Evolutionary conservation across 176 grass and related monocot genomes (phyloP), one percentile per base, ranked within the genome.

Genomic region (Stipa capillata): DNA sequence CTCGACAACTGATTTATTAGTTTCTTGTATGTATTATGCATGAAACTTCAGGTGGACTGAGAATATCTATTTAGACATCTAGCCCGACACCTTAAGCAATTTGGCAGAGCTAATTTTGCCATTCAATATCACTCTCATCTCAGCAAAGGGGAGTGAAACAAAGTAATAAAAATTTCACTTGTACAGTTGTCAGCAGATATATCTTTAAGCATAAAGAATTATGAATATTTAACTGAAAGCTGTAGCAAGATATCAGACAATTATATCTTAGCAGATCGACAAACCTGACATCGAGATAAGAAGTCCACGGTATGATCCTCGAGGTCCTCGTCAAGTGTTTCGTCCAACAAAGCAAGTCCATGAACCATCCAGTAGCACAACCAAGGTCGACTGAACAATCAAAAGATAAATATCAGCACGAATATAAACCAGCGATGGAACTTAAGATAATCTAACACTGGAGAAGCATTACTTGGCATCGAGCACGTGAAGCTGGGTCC

Each of bases 351-450:
- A 36, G 81, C 71, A 85, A 94, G 74, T 14, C 90, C 72, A 66
- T 95, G 96, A 73, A 93, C 76, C 69, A 98, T 98, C 96, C 96
- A 98, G 39, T 98, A 98, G 79, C 96, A 98, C 41, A 98, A 6
- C 92, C 92, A 98, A 82, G 96, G 92, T 45, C 92, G 96, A 77
- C 96, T 98, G 79, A 87, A 25, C 40, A 62, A 91, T 62, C 49
- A 72, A 35, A 54, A 67, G 82, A 52, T 33, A 60, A 55, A 52
- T 82, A 53, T 47, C 0, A 57, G 63, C 58, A 77, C 7, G 76
- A 49, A 13, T 65, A 44, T 25, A 74, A 10, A 76, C 33, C n/a
- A 79, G 25, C 43, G 25, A 7, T 20, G 48, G 15, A 59, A 69
- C 12, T 36, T 64, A 16, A 33, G 5, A 66, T 67, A 74, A 89